Percentiles rank a stretch among this genome's conserved stretches.
phyloP scores from a whole-genome alignment of 2,329 filamentous ascomycete genomes.

The Calonectria pseudoturangicola region DNA sequence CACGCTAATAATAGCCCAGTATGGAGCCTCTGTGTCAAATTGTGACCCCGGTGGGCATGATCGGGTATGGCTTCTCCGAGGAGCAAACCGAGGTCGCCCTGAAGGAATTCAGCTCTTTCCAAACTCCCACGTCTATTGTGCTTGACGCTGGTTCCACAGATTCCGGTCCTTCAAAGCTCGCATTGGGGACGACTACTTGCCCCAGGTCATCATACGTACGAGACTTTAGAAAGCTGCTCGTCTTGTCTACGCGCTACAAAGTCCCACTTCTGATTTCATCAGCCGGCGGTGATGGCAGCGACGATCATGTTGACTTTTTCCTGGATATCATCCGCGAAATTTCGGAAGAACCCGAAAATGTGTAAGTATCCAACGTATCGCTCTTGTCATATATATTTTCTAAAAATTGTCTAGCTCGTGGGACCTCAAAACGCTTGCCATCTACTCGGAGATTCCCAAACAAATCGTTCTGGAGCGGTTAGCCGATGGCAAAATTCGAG shows the following conservation, averaged over 20 bases:
- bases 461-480: not conserved
- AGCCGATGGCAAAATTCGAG: conserved; percentile 9
- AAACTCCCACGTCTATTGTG: conserved; percentile 6
- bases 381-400: not conserved
- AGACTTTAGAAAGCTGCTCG: conserved; percentile 10
- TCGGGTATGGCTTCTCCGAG: conserved; percentile 20
- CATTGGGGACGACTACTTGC: not conserved
- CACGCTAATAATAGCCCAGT: too few relatives aligned
- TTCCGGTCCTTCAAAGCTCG: conserved; percentile 13
- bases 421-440: not conserved
- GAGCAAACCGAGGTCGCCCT: not conserved
- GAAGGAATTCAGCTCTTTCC: conserved; percentile 1
- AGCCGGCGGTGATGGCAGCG: conserved; percentile 6
- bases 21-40: conserved; percentile 14
- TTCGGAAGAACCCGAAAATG: conserved; percentile 10
- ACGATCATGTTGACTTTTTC: conserved; percentile 25
- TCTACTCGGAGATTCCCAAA: conserved; percentile 14
- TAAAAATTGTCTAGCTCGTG: conserved; percentile 1
- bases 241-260: not conserved
- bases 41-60: conserved; percentile 15
- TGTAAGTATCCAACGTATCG: not conserved
- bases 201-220: not conserved
- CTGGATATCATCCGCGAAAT: conserved; percentile 28
- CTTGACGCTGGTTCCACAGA: conserved; percentile 21
- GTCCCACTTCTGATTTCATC: conserved; percentile 12